A percentile compares a stretch with the other conserved stretches of the same genome.
phyloP scores from a whole-genome alignment of 2,329 filamentous ascomycete species.

The Zalaria obscura region DNA sequence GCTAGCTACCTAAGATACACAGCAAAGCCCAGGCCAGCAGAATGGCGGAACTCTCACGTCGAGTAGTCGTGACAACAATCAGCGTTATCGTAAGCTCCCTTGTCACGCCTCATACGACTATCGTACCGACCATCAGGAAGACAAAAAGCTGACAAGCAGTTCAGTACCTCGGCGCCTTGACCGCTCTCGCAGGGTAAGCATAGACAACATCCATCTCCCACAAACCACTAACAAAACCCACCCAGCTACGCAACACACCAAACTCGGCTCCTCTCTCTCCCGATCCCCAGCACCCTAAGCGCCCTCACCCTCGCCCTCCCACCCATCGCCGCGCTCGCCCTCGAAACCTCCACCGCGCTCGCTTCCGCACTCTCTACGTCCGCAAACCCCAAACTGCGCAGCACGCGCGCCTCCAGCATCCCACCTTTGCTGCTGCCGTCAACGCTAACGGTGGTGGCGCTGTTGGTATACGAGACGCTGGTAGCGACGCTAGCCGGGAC shows the following conservation, averaged over 20 bases:
- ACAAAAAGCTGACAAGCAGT: background rate
- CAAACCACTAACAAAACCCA: background rate
- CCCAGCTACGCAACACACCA: conserved; percentile 16
- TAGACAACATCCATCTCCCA: background rate
- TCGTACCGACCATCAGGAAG: too few relatives aligned
- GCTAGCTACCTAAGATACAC: too few relatives aligned
- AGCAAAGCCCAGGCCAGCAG: too few relatives aligned
- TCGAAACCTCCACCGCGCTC: conserved; percentile 23
- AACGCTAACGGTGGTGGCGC: conserved; percentile 23
- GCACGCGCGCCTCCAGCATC: conserved; percentile 15
- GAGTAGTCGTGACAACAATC: too few relatives aligned
- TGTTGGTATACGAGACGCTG: conserved; percentile 24
- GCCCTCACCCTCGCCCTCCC: conserved; percentile 28
- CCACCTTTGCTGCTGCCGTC: conserved; percentile 13
- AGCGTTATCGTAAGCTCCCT: too few relatives aligned
- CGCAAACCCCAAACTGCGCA: conserved; percentile 16
- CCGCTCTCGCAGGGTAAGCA: conserved; percentile 22
- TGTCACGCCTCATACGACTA: too few relatives aligned
- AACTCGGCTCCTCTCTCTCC: conserved; percentile 21
- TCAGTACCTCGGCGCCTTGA: conserved; percentile 27
- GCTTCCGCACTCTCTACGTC: conserved; percentile 9
- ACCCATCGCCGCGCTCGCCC: conserved; percentile 25
- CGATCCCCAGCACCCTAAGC: conserved; percentile 25
- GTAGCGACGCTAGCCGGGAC: conserved; percentile 31
- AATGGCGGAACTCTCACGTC: too few relatives aligned